These are phyloP conservation scores for Aspergillus cavernicola DNA, from an alignment of 495 filamentous ascomycete genomes.

Conservation along the genomic window DNA sequence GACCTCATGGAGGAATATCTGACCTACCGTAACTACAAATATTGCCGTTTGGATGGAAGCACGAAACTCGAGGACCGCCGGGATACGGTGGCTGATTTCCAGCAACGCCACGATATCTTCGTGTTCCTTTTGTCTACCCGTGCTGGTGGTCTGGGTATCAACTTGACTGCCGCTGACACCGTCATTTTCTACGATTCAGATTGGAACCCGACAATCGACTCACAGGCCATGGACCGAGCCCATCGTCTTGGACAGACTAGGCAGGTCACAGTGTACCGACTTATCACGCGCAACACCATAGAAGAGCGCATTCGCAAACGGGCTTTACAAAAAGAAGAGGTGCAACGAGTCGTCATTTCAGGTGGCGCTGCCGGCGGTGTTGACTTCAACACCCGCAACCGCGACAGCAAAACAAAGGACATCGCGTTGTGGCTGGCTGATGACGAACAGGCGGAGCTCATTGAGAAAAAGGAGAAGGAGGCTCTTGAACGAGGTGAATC, in stretches of 20 bases:
- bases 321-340: slow-evolving; percentile 97
- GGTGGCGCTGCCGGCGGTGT: slow-evolving; percentile 79
- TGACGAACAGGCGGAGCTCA: slow-evolving; percentile 86
- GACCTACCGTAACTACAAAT: slow-evolving; percentile 98
- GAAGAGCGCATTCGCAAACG: slow-evolving; percentile 98
- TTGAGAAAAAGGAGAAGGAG: slow-evolving; percentile 86
- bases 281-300: slow-evolving; percentile 96
- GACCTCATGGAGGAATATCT: slow-evolving; percentile 99
- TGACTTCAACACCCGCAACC: slow-evolving; percentile 87
- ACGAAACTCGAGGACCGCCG: slow-evolving; percentile 98
- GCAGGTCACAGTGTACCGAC: slow-evolving; percentile 94
- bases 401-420: slow-evolving; percentile 90
- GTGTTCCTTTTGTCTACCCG: slow-evolving; percentile 94
- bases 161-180: slow-evolving; percentile 85
- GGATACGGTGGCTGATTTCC: slow-evolving; percentile 96
- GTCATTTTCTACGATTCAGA: slow-evolving; percentile 99
- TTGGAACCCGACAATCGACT: slow-evolving; percentile 99
- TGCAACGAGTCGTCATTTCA: slow-evolving; percentile 96
- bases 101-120: slow-evolving; percentile 86
- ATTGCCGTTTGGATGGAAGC: slow-evolving; percentile 91
- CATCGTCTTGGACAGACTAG: slow-evolving; percentile 95
- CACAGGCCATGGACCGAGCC: slow-evolving; percentile 97
- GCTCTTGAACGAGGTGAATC: slow-evolving; percentile 56
- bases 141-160: slow-evolving; percentile 96
- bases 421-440: slow-evolving; percentile 97